A percentile compares a stretch with the other conserved stretches of the same genome.
Evolutionary conservation across 306 rosid genomes (phyloP).

Genomic region (Sechiopsis laciniata): DNA sequence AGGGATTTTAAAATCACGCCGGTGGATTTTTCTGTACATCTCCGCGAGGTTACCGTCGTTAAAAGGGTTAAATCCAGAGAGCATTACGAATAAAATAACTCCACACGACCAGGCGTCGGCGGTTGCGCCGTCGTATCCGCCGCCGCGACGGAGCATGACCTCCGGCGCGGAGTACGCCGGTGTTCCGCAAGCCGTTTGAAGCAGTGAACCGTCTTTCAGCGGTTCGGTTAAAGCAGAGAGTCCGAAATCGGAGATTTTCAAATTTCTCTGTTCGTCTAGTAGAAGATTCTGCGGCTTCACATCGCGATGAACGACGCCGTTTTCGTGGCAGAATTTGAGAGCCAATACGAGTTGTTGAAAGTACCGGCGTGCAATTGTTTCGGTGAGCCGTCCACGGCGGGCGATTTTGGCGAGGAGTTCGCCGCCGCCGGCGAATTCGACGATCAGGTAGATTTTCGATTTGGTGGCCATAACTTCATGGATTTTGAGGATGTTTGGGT

Average conservation of each 20-base stretch:
- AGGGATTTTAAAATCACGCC: slow-evolving; percentile 55
- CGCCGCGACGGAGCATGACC: slow-evolving; percentile 45
- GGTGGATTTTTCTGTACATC: slow-evolving; percentile 49
- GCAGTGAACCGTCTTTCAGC: slow-evolving; percentile 51
- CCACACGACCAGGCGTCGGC: slow-evolving; percentile 96
- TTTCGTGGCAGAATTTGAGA: slow-evolving; percentile 53
- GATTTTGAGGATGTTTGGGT: slow-evolving; percentile 59
- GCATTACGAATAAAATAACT: slow-evolving; percentile 58
- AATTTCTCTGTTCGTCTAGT: slow-evolving; percentile 45
- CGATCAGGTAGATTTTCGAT: slow-evolving; percentile 65
- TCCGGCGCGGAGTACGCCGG: slow-evolving; percentile 89
- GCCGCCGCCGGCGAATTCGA: slow-evolving; percentile 74
- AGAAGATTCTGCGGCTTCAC: slow-evolving; percentile 83
- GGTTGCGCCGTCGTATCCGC: slow-evolving; percentile 59
- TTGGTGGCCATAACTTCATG: slow-evolving; percentile 74
- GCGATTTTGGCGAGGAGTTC: slow-evolving; percentile 55
- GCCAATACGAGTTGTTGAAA: slow-evolving; percentile 81
- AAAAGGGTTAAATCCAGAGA: slow-evolving; percentile 63
- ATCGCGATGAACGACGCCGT: slow-evolving; percentile 81
- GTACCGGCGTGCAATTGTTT: slow-evolving; percentile 41
- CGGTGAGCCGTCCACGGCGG: slow-evolving; percentile 43
- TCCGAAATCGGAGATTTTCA: slow-evolving; percentile 79
- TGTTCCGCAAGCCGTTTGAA: slow-evolving; percentile 81
- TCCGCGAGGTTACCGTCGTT: slow-evolving; percentile 47
- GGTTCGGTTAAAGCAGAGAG: slow-evolving; percentile 76